A percentile compares a stretch with the other conserved stretches of the same genome.
These are phyloP conservation scores for Immersiella caudata DNA, from an alignment of 495 filamentous ascomycete species.

Conservation along the genomic window DNA sequence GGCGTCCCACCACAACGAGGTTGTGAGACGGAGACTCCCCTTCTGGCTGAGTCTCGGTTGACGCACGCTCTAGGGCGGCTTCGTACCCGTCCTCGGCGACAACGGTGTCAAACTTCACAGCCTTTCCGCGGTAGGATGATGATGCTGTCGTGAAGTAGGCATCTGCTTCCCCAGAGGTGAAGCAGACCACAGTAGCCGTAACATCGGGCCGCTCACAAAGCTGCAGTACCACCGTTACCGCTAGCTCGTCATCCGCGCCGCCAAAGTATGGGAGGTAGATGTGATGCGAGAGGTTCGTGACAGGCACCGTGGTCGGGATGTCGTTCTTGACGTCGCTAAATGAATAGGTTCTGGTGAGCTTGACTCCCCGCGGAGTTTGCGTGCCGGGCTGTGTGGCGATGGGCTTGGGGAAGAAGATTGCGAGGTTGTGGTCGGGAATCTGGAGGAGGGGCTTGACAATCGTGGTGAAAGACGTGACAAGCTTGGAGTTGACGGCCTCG, in stretches of 20 bases:
- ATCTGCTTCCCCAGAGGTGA: background rate
- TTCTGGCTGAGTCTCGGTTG: background rate
- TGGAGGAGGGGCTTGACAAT: background rate
- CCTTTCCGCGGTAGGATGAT: background rate
- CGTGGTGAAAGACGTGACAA: background rate
- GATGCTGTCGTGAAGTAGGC: background rate
- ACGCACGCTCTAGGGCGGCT: conserved; percentile 3
- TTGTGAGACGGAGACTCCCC: background rate
- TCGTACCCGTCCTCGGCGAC: background rate
- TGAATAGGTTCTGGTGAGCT: conserved; percentile 4
- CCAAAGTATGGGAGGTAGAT: conserved; percentile 3
- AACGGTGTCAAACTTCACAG: background rate
- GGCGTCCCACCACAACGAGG: background rate
- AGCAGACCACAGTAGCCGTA: background rate
- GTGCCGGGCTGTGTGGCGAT: background rate
- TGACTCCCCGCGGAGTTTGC: background rate
- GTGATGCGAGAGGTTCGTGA: background rate
- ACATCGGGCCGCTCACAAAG: background rate
- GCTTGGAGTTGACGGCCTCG: background rate
- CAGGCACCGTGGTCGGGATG: background rate
- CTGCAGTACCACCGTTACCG: background rate
- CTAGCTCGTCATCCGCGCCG: background rate
- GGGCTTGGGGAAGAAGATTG: background rate
- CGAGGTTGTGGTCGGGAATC: background rate
- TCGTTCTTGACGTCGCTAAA: conserved; percentile 5